A percentile compares a stretch with the other conserved stretches of the same genome.
Evolutionary conservation across 495 filamentous ascomycete species (phyloP).

Genomic region (Aspergillus asperescens): DNA sequence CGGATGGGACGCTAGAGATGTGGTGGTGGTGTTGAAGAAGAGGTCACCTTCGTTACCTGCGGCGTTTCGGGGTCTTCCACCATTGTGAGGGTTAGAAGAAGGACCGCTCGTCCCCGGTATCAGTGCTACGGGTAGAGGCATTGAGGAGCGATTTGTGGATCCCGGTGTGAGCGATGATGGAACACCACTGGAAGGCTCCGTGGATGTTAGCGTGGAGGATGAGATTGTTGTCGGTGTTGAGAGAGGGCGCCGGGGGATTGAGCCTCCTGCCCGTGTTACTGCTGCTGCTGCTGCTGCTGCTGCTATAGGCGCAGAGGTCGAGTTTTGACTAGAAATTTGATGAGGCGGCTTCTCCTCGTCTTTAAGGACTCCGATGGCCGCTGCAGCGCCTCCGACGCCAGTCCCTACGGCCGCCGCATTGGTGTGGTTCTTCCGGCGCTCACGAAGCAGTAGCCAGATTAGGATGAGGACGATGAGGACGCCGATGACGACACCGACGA

Average conservation of each 20-base stretch:
- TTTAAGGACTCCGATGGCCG: neutral
- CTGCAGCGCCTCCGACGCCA: neutral
- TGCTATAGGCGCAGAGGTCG: neutral
- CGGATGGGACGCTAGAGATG: neutral
- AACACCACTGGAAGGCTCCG: neutral
- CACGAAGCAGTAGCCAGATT: conserved; percentile 21
- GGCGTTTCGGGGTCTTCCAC: neutral
- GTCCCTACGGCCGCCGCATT: neutral
- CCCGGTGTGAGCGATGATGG: conserved; percentile 5
- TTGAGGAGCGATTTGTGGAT: neutral
- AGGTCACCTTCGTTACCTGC: neutral
- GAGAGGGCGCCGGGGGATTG: conserved; percentile 3
- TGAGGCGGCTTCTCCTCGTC: conserved; percentile 1
- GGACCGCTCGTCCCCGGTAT: neutral
- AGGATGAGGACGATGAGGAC: conserved; percentile 25
- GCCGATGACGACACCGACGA: conserved; percentile 24
- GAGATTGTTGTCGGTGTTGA: neutral
- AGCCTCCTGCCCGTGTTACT: neutral
- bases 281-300: neutral
- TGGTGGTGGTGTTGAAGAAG: neutral
- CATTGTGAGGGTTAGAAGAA: no score
- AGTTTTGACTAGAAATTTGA: neutral
- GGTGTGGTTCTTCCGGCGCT: conserved; percentile 14
- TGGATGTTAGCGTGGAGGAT: neutral
- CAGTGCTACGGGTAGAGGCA: conserved; percentile 4